Base-by-base conservation (phyloP, 345 rosid species). In the Ricinus communis region DNA sequence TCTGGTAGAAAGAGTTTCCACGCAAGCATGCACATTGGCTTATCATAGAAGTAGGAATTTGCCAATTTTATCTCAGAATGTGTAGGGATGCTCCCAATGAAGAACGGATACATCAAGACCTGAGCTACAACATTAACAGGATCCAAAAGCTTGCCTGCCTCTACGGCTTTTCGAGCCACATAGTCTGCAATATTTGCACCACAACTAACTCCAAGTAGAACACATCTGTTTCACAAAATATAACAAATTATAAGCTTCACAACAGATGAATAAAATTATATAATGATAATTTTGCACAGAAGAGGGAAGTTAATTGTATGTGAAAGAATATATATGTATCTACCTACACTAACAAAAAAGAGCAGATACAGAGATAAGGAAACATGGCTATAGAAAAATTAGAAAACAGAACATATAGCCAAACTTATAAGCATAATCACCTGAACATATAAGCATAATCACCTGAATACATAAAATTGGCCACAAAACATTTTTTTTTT, bases 101-200 rank as follows among this genome's bases (percentile, higher is more conserved):
- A 90, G 74, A 94, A 94, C 5, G 97, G 96, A 71, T 87, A 90
- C 95, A 94, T 87, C 76, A 91, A 69, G 56, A 94, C 96, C 82
- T 90, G 98, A n/a, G 98, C 96, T 1, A 88, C 97, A 66, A 94
- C 96, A 78, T 91, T 94, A 25, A 94, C 87, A 69, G 96, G 98
- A 31, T 90, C 88, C 79, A 91, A 80, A 66, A 58, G 81, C 70
- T 75, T 85, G 73, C 96, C 95, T 63, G 80, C 85, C 67, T 88
- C 93, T 13, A 90, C 90, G 64, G 96, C 88, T 82, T 84, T 86
- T 30, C 90, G 88, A 64, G 97, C 81, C 66, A 90, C 89, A 58
- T 87, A 86, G 72, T 90, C 93, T 22, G 90, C 96, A 54, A 94
- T 90, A 80, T 91, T 91, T 24, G 93, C 91, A 49, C 98, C 96